phyloP scores from a whole-genome alignment of 495 filamentous ascomycete species.

The Peziza echinospora region DNA sequence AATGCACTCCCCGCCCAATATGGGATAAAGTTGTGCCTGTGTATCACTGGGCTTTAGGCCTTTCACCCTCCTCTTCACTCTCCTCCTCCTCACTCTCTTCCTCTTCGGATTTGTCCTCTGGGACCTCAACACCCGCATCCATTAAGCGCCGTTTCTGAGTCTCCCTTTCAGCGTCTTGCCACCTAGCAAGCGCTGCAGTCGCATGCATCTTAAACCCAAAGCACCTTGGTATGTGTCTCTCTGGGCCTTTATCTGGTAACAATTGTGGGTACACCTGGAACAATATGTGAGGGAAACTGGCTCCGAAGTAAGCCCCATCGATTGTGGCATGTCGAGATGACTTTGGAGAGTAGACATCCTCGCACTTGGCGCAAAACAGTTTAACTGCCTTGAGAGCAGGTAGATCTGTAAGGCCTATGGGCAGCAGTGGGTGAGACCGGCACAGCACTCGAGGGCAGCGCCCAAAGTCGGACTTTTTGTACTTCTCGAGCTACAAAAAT shows the following conservation, averaged over 20 bases:
- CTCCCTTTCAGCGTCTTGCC: slow-evolving; percentile 64
- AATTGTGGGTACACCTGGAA: slow-evolving; percentile 93
- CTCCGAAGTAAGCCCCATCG: slow-evolving; percentile 94
- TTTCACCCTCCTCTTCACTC: slow-evolving; percentile 16
- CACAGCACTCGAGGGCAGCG: slow-evolving; percentile 95
- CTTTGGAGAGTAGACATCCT: slow-evolving; percentile 98
- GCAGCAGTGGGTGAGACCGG: slow-evolving; percentile 71
- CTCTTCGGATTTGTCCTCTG: slow-evolving; percentile 36
- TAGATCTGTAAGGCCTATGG: slow-evolving; percentile 77
- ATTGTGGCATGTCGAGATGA: slow-evolving; percentile 86
- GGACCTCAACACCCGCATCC: slow-evolving; percentile 30
- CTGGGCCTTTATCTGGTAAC: slow-evolving; percentile 60
- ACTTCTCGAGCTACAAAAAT: slow-evolving; percentile 79
- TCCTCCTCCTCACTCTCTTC: slow-evolving; percentile 33
- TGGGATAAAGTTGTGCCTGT: too few species aligned
- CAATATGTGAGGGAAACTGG: slow-evolving; percentile 94
- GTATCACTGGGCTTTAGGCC: too few species aligned
- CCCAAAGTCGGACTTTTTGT: slow-evolving; percentile 93
- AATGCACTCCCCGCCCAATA: too few species aligned
- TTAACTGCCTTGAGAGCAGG: slow-evolving; percentile 73
- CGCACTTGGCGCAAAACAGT: slow-evolving; percentile 88
- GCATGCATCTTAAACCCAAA: slow-evolving; percentile 94
- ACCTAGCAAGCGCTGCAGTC: slow-evolving; percentile 64
- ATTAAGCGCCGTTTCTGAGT: slow-evolving; percentile 52
- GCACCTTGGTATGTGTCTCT: slow-evolving; percentile 68